Evolutionary conservation across 2,329 filamentous ascomycete species (phyloP), one percentile per base, ranked within the genome.

Genomic region (Penicillium decumbens): DNA sequence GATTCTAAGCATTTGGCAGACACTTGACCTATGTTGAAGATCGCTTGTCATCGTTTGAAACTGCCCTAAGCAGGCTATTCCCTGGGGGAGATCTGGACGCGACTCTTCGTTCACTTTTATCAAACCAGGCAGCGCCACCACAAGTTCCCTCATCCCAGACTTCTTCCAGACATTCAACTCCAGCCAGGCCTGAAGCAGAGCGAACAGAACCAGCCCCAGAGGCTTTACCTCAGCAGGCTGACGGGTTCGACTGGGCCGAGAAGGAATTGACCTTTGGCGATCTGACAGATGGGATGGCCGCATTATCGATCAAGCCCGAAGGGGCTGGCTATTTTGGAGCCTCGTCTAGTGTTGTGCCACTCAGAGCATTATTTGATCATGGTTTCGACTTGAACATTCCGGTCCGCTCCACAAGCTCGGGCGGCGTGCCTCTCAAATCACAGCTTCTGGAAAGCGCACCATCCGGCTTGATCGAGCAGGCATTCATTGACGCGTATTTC

Each of bases 401-500:
- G 9, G 59, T 62, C 27, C 58, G 59, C 15, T 57, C 65, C 35
- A 50, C 59, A 50, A 63, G 61, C 44, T 57, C 62, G 4, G 63
- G 63, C 43, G 60, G 64, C 2, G 59, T 70, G 18, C 68, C 67
- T 18, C 56, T 70, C 43, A 71, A 71, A 54, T 62, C 65, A n/a
- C 67, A 71, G 39, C 62, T 71, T 29, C 53, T 71, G 35, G 65
- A 65, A 44, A 67, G 65, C 23, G 69, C 68, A 8, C 68, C 68
- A 1, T 70, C 69, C 23, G 68, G 68, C 10, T 52, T 71, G 28
- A 64, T 71, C 10, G 68, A 71, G 45, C 68, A 72, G 53, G 65
- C 69, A 3, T 71, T 73, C 32, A 71, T 73, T 47, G 71, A 77
- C 49, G 69, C 72, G 1, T 78, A 75, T 55, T 78, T 77, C 47